Conservation (phyloP, 176 grass and related monocot genomes). For the Thalia dealbata region DNA sequence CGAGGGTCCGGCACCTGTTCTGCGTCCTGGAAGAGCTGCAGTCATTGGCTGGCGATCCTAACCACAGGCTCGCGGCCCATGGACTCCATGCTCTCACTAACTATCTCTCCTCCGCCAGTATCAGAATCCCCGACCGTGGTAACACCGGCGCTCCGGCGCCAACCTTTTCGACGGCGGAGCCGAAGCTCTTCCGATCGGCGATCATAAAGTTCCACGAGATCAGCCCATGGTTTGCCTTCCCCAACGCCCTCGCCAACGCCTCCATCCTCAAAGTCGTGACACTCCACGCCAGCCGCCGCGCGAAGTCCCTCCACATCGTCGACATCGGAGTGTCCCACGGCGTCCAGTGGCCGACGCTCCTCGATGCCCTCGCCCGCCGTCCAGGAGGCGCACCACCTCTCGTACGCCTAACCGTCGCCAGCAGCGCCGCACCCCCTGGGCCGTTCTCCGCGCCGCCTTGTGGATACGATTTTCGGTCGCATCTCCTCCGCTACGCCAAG, state of each 20-base stretch:
- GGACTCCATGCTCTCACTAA: conserved; percentile 46
- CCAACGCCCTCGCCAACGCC: conserved; percentile 83
- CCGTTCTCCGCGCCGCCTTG: conserved; percentile 55
- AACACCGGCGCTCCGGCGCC: conserved; percentile 12
- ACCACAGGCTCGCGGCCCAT: conserved; percentile 68
- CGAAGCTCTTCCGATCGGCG: conserved; percentile 52
- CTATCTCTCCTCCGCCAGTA: conserved; percentile 25
- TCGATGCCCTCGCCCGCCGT: conserved; percentile 64
- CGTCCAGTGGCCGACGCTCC: conserved; percentile 92
- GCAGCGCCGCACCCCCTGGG: not conserved
- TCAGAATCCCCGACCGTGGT: conserved; percentile 19
- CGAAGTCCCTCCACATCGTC: conserved; percentile 47
- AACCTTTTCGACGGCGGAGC: conserved; percentile 38
- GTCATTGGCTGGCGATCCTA: conserved; percentile 58
- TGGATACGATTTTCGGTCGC: conserved; percentile 64
- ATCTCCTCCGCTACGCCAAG: conserved; percentile 78
- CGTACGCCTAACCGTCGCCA: conserved; percentile 48
- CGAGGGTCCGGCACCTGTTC: conserved; percentile 58
- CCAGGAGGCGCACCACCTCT: conserved; percentile 32
- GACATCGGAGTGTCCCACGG: conserved; percentile 95
- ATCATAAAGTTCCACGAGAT: conserved; percentile 89
- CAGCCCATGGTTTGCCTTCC: conserved; percentile 88
- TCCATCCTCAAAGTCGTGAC: conserved; percentile 37
- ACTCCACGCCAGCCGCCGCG: not conserved
- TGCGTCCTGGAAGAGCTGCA: conserved; percentile 78